Conservation (phyloP, 1,139 yeast genomes). For the Yamadazyma sp. region DNA sequence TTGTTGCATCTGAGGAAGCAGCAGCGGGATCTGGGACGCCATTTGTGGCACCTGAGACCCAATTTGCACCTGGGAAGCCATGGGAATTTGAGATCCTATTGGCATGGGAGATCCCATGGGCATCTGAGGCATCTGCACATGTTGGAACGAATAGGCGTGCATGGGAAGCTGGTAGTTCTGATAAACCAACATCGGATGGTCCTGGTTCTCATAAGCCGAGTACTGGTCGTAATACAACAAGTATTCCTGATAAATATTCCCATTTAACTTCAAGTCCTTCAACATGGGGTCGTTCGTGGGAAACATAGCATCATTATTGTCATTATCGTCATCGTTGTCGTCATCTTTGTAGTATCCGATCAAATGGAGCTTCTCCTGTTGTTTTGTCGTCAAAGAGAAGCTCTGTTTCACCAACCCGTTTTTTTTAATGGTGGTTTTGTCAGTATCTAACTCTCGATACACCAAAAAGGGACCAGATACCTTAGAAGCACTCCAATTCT, state of each 20-base stretch:
- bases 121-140: not conserved
- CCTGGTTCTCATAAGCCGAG: slow-evolving; percentile 5
- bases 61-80: too few relatives aligned
- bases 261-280: slow-evolving; percentile 19
- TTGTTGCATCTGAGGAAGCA: not conserved
- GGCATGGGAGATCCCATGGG: too few relatives aligned
- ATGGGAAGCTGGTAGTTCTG: slow-evolving; percentile 3
- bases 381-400: slow-evolving; percentile 51
- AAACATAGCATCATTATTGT: not conserved
- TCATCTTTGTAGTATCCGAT: slow-evolving; percentile 46
- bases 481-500: slow-evolving; percentile 69
- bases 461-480: slow-evolving; percentile 65
- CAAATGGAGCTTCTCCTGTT: slow-evolving; percentile 53
- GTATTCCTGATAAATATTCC: slow-evolving; percentile 22
- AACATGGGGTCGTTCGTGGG: slow-evolving; percentile 23
- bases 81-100: too few relatives aligned
- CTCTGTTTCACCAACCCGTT: slow-evolving; percentile 60
- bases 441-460: slow-evolving; percentile 58
- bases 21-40: not conserved
- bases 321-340: slow-evolving; percentile 3
- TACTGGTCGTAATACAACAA: slow-evolving; percentile 19
- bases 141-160: not conserved
- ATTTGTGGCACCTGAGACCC: too few relatives aligned
- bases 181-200: slow-evolving; percentile 5
- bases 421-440: slow-evolving; percentile 26